Conservation (phyloP, 805 yeast genomes). For the Lipomyces starkeyi region DNA sequence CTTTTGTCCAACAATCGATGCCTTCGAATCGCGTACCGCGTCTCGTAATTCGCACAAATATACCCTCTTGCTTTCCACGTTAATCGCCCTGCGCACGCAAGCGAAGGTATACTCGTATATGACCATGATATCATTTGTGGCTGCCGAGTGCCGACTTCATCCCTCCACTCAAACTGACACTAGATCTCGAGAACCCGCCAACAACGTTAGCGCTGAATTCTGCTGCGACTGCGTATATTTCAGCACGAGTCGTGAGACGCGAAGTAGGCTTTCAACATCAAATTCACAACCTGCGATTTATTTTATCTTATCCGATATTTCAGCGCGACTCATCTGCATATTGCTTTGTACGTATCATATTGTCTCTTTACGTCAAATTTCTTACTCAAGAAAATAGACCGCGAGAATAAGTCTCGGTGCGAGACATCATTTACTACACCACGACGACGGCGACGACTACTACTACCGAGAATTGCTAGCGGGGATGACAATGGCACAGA, state of each 20-base stretch:
- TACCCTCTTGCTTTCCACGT: neutral
- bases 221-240: neutral
- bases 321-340: neutral
- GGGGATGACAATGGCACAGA: conserved; percentile 51
- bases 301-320: neutral
- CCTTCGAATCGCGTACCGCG: neutral
- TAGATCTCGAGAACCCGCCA: neutral
- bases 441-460: neutral
- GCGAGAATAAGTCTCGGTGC: neutral
- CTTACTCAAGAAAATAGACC: neutral
- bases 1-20: neutral
- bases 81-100: neutral
- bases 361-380: neutral
- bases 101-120: neutral
- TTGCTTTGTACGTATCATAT: neutral
- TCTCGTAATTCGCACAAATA: neutral
- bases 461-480: neutral
- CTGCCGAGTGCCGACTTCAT: neutral
- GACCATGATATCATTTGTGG: neutral
- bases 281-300: neutral
- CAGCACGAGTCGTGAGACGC: neutral
- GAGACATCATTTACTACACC: neutral
- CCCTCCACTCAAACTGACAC: neutral
- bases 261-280: neutral
- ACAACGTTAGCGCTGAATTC: neutral